These are phyloP conservation scores for Curvularia spicifera DNA, from an alignment of 2,329 filamentous ascomycete genomes.

Conservation along the genomic window DNA sequence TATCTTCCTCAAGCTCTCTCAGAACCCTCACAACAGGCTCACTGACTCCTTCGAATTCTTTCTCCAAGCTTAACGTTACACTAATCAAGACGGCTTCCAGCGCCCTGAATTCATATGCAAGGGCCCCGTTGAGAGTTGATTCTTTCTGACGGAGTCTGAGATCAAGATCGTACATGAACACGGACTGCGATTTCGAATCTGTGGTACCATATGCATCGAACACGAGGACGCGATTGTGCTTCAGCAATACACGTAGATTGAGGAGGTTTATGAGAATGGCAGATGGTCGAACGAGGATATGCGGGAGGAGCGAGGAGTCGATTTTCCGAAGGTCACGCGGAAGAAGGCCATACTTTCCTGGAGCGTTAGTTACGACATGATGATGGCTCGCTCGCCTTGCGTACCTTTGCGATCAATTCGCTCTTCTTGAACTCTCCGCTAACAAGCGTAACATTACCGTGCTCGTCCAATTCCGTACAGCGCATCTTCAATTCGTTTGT, in stretches of 20 bases:
- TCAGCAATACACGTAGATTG: constrained; percentile 95
- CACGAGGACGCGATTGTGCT: constrained; percentile 89
- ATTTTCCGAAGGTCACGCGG: constrained; percentile 97
- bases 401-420: constrained; percentile 91
- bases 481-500: constrained; percentile 84
- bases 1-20: constrained; percentile 91
- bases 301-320: constrained; percentile 91
- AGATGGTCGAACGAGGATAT: constrained; percentile 90
- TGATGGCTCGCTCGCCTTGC: not conserved
- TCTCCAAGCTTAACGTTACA: constrained; percentile 88
- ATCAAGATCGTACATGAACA: constrained; percentile 97
- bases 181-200: constrained; percentile 91
- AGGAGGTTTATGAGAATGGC: constrained; percentile 94
- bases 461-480: constrained; percentile 93
- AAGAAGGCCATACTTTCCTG: constrained; percentile 78
- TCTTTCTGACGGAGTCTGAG: constrained; percentile 87
- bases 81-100: constrained; percentile 94
- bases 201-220: constrained; percentile 97
- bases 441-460: constrained; percentile 88
- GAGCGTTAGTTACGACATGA: constrained; percentile 13
- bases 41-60: constrained; percentile 91
- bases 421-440: constrained; percentile 98
- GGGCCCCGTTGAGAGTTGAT: constrained; percentile 55
- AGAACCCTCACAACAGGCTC: constrained; percentile 91
- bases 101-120: constrained; percentile 95